Evolutionary conservation across 805 yeast genomes (phyloP).

Genomic region (Scheffersomyces amazonensis): DNA sequence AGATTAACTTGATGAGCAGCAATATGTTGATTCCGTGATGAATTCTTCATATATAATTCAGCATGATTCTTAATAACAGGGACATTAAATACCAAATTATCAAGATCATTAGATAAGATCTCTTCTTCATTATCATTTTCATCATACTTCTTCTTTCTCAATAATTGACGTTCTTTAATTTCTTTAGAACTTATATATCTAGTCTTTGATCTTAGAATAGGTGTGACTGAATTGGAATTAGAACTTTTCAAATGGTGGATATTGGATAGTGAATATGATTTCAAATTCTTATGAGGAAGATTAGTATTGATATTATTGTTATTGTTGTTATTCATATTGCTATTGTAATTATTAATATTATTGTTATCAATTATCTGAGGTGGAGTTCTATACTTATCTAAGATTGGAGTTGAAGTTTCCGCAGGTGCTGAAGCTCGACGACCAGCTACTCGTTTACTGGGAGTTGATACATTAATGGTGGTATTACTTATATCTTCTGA

Average conservation of each 20-base stretch:
- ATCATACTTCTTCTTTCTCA: constrained; percentile 38
- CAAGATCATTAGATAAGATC: constrained; percentile 33
- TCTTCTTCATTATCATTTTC: constrained; percentile 42
- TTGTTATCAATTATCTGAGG: neutral
- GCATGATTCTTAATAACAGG: constrained; percentile 38
- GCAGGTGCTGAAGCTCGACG: neutral
- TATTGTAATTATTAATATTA: neutral
- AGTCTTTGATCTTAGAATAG: constrained; percentile 27
- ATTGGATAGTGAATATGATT: constrained; percentile 11
- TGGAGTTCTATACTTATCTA: neutral
- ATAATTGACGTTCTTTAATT: constrained; percentile 34
- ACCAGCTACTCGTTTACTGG: neutral
- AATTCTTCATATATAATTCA: constrained; percentile 23
- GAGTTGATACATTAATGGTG: neutral
- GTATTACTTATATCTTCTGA: neutral
- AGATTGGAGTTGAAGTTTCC: neutral
- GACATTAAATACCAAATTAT: constrained; percentile 38
- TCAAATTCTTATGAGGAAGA: constrained; percentile 3
- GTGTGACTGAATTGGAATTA: constrained; percentile 11
- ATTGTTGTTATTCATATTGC: neutral
- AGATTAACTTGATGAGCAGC: neutral
- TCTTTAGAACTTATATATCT: constrained; percentile 32
- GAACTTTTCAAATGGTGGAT: constrained; percentile 2
- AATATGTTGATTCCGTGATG: neutral
- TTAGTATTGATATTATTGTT: neutral